These are phyloP conservation scores for Canna indica DNA, from an alignment of 176 grass and related monocot species.

Conservation along the genomic window DNA sequence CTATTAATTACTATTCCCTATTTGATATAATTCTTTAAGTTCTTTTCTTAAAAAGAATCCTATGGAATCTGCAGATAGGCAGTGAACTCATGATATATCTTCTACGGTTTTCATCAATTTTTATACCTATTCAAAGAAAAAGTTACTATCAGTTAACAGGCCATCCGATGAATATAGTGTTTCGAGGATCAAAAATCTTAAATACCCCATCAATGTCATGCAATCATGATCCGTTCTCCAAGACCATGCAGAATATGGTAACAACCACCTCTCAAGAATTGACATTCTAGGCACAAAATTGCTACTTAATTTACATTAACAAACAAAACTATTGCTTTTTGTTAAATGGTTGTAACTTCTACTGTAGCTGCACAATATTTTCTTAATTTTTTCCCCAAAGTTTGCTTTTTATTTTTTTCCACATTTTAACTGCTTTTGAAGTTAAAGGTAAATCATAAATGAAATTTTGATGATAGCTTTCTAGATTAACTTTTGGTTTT, in stretches of 20 bases:
- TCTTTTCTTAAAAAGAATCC: neutral
- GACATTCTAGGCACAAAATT: neutral
- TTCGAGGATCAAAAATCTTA: neutral
- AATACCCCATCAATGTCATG: neutral
- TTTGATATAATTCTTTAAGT: neutral
- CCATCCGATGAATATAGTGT: neutral
- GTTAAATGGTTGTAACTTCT: neutral
- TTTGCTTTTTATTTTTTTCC: neutral
- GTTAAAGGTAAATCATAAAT: too few species aligned
- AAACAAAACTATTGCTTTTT: neutral
- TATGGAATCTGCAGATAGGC: constrained; percentile 10
- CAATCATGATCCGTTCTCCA: neutral
- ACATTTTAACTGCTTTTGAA: neutral
- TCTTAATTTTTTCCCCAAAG: neutral
- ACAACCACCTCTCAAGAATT: neutral
- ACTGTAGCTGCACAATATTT: neutral
- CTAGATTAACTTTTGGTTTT: too few species aligned
- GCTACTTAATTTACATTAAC: neutral
- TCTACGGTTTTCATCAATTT: constrained; percentile 18
- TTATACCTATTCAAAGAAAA: constrained; percentile 7
- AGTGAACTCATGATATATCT: constrained; percentile 8
- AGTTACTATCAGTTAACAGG: constrained; percentile 12
- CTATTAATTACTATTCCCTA: neutral
- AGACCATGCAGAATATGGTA: constrained; percentile 2
- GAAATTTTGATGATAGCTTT: too few species aligned